Percentiles rank a stretch among this genome's conserved stretches.
Conservation (phyloP, 257 asterid genomes). For the Fraxinus excelsior region DNA sequence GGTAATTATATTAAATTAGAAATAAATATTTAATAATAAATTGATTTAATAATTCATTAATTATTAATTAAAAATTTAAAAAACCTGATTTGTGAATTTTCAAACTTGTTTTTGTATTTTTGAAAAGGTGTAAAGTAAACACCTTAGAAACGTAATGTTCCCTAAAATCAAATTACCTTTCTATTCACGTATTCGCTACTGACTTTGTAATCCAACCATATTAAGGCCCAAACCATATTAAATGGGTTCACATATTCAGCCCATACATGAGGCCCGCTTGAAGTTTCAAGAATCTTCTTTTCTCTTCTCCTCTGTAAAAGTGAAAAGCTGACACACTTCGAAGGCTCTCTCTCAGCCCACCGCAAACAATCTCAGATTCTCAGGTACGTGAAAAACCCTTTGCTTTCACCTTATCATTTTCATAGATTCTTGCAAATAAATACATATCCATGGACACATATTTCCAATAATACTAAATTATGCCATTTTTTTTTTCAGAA, state of each 20-base stretch:
- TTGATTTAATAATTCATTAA: too few species aligned
- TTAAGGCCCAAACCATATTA: not conserved
- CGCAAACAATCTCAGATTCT: not conserved
- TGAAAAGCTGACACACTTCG: not conserved
- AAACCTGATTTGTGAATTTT: too few species aligned
- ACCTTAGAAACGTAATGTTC: too few species aligned
- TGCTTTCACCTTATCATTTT: not conserved
- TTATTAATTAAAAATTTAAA: too few species aligned
- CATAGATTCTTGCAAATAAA: not conserved
- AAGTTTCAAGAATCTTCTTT: constrained; percentile 33
- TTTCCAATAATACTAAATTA: not conserved
- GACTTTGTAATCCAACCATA: too few species aligned
- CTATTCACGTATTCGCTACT: too few species aligned
- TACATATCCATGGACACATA: not conserved
- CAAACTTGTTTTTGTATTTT: too few species aligned
- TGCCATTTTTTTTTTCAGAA: not conserved
- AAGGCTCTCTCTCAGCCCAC: not conserved
- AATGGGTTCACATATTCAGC: not conserved
- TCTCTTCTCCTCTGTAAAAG: not conserved
- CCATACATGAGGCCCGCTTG: not conserved
- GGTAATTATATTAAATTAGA: too few species aligned
- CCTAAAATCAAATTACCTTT: too few species aligned
- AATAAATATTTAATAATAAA: too few species aligned
- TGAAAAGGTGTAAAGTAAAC: too few species aligned
- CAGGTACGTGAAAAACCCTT: not conserved